Conservation (phyloP, 345 rosid species). For the Eucalyptus albens region DNA sequence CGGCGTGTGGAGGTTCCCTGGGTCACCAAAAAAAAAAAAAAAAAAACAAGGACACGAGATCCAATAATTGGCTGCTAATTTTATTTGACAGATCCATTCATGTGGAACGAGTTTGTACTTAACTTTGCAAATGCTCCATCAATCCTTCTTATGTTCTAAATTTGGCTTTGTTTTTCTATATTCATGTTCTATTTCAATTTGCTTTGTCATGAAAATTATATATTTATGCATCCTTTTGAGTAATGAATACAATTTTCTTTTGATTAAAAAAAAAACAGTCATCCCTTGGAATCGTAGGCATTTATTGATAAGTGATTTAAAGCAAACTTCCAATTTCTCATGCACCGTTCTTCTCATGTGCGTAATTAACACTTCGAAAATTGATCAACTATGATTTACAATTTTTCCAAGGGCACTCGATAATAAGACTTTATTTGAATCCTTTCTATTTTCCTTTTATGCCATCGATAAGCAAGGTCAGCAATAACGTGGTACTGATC, state of each 20-base stretch:
- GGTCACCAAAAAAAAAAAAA: too few species aligned
- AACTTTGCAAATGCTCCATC: too few species aligned
- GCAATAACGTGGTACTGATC: neutral
- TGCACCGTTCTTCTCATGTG: accelerated
- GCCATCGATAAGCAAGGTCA: neutral
- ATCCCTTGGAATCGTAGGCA: neutral
- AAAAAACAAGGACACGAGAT: too few species aligned
- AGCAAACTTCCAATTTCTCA: neutral
- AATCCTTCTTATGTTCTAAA: too few species aligned
- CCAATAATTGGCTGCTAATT: too few species aligned
- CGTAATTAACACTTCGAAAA: neutral
- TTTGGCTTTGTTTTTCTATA: too few species aligned
- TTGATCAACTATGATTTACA: neutral
- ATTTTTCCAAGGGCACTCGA: neutral
- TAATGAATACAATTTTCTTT: too few species aligned
- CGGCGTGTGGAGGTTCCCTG: too few species aligned
- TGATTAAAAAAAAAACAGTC: neutral
- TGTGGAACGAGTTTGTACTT: too few species aligned
- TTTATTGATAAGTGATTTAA: neutral
- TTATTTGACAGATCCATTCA: accelerated
- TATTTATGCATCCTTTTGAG: accelerated
- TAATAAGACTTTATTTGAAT: neutral
- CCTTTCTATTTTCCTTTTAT: accelerated
- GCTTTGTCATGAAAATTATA: too few species aligned
- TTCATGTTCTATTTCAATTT: too few species aligned